Evolutionary conservation across 2,329 filamentous ascomycete genomes (phyloP).

Genomic region (Pyricularia pennisetigena): DNA sequence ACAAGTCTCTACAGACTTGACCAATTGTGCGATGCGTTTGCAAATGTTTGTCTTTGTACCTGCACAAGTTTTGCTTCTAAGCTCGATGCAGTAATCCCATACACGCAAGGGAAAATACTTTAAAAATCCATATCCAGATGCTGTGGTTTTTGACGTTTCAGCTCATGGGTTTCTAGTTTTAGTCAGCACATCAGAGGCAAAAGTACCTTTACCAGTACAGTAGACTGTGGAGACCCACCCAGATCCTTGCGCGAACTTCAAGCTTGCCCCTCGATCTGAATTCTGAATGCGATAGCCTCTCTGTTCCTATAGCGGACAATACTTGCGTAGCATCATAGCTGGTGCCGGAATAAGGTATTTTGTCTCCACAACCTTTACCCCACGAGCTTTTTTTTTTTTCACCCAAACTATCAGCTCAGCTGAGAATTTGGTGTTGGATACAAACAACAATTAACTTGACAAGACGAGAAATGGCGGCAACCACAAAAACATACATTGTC

Average conservation of each 20-base stretch:
- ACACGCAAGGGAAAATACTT: background rate
- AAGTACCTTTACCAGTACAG: too few relatives aligned
- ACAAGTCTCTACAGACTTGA: background rate
- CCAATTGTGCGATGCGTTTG: too few relatives aligned
- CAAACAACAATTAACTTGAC: too few relatives aligned
- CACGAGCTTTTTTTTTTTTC: background rate
- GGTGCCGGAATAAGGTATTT: background rate
- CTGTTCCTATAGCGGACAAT: background rate
- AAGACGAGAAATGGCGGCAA: constrained; percentile 21
- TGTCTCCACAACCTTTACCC: background rate
- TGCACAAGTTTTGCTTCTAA: background rate
- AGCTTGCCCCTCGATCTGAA: background rate
- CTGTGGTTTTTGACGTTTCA: background rate
- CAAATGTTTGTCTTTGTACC: background rate
- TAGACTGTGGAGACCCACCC: background rate
- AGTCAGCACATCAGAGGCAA: background rate
- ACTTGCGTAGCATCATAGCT: background rate
- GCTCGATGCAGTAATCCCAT: background rate
- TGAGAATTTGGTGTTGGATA: background rate
- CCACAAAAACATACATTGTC: constrained; percentile 73
- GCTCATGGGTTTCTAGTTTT: background rate
- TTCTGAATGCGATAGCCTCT: background rate
- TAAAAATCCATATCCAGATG: background rate
- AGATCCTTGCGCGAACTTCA: background rate
- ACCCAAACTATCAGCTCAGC: background rate